phyloP scores from a whole-genome alignment of 495 filamentous ascomycete genomes.

The Penicillium coffeae region DNA sequence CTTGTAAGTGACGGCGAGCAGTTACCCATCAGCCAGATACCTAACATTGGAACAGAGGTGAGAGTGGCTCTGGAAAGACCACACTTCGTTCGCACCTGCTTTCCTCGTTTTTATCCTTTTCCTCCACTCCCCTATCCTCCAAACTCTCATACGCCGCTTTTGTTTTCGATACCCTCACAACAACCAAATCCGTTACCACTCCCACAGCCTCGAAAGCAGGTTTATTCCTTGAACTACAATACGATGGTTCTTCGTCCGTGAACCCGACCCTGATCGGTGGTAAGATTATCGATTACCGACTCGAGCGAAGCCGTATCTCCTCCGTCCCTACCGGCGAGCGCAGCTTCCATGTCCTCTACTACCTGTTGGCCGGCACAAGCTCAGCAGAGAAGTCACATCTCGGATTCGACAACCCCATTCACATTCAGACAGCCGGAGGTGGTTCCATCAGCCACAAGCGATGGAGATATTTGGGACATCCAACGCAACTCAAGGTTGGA shows the following conservation, averaged over 20 bases:
- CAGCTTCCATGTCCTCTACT: conserved; percentile 95
- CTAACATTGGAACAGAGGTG: conserved; percentile 57
- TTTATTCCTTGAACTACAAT: conserved; percentile 92
- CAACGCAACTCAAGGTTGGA: conserved; percentile 92
- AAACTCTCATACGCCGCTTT: conserved; percentile 92
- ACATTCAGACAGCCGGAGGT: conserved; percentile 36
- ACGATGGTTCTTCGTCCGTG: conserved; percentile 79
- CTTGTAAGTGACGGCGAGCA: conserved; percentile 66
- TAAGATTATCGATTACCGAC: conserved; percentile 86
- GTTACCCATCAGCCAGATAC: no score
- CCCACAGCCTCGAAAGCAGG: conserved; percentile 94
- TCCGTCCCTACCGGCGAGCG: conserved; percentile 91
- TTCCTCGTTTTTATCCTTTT: conserved; percentile 77
- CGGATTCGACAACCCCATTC: conserved; percentile 63
- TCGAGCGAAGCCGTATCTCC: conserved; percentile 87
- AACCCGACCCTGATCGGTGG: conserved; percentile 84
- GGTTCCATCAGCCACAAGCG: conserved; percentile 62
- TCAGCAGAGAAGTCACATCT: conserved; percentile 84
- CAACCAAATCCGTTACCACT: conserved; percentile 94
- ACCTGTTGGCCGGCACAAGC: conserved; percentile 88
- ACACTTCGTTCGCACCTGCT: conserved; percentile 86
- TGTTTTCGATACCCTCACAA: conserved; percentile 91
- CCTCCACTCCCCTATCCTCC: conserved; percentile 84
- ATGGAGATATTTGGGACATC: conserved; percentile 95
- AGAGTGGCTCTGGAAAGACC: conserved; percentile 93